phyloP scores from a whole-genome alignment of 768 basidiomycete species.

The Coprinellus micaceus region DNA sequence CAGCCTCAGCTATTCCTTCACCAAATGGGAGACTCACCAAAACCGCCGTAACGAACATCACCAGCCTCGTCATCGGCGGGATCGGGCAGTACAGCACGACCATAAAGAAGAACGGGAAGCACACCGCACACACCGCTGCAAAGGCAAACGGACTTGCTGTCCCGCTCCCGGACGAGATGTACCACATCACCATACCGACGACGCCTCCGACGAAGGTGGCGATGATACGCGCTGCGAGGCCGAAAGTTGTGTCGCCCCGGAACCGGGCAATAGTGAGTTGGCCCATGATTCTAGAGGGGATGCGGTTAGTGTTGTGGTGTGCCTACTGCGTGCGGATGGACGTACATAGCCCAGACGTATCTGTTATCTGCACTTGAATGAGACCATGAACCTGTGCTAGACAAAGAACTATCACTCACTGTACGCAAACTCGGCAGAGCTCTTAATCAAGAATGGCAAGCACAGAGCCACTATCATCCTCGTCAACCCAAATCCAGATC shows the following conservation, averaged over 20 bases:
- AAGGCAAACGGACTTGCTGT: conserved; percentile 66
- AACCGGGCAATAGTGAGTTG: conserved; percentile 70
- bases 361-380: conserved; percentile 43
- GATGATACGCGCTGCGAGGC: conserved; percentile 53
- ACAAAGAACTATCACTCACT: conserved; percentile 30
- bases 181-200: conserved; percentile 68
- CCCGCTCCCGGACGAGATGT: conserved; percentile 62
- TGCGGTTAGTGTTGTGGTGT: neutral
- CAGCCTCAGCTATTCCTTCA: too few relatives aligned
- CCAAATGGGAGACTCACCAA: conserved; percentile 41
- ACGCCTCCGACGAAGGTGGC: conserved; percentile 66
- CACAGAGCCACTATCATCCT: conserved; percentile 46
- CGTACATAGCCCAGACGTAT: conserved; percentile 71
- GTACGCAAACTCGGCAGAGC: conserved; percentile 56
- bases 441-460: conserved; percentile 55
- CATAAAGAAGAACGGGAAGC: conserved; percentile 71
- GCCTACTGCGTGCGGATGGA: too few relatives aligned
- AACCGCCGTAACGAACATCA: conserved; percentile 60
- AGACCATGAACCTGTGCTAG: conserved; percentile 5
- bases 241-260: conserved; percentile 72
- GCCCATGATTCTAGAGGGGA: conserved; percentile 63
- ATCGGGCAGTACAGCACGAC: conserved; percentile 72
- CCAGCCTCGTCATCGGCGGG: conserved; percentile 65
- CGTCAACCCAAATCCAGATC: neutral
- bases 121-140: conserved; percentile 61